Evolutionary conservation across 345 rosid species (phyloP), one percentile per base, ranked within the genome.

Genomic region (Corchorus olitorius): DNA sequence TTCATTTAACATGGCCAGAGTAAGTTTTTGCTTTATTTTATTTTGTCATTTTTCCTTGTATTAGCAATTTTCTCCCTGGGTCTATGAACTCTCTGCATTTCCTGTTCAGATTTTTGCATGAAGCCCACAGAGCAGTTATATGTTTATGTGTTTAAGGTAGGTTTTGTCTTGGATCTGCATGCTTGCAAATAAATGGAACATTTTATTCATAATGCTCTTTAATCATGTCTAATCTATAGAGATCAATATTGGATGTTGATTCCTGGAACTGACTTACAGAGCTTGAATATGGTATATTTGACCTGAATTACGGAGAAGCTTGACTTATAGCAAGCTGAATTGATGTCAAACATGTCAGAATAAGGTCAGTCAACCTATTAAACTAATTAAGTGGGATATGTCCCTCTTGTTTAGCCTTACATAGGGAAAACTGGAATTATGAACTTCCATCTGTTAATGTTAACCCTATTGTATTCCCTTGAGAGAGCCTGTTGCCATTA

Each of bases 1-100:
- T 78, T 89, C 99, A 72, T 96, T 93, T 86, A 96, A 93, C 82
- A 92, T 96, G 99, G 98, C 99, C 59, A 92, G 49, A 79, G 99
- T 93, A 84, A 82, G 84, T 76, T 71, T 43, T 77, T 27, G 37
- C 56, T 65, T 54, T 27, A 15, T 59, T 49, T 77, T 41, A 54
- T 55, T 43, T 55, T 39, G 6, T 48, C 48, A 17, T 15, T 56
- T 78, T 59, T 75, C 69, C 76, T 75, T 39, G 33, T 65, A 54
- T n/a, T 70, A 33, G 79, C 39, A 45, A 39, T n/a, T 48, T 79
- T 79, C 74, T 27, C 33, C 17, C 68, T 65, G 77, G 70, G 67
- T 77, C 65, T 80, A 78, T 83, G 80, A 80, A 83, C 80, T 46
- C 68, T 83, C 73, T 77, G 54, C 71, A 83, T 72, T 82, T 83